phyloP scores from a whole-genome alignment of 2,329 filamentous ascomycete species.

The Chalara sp. region DNA sequence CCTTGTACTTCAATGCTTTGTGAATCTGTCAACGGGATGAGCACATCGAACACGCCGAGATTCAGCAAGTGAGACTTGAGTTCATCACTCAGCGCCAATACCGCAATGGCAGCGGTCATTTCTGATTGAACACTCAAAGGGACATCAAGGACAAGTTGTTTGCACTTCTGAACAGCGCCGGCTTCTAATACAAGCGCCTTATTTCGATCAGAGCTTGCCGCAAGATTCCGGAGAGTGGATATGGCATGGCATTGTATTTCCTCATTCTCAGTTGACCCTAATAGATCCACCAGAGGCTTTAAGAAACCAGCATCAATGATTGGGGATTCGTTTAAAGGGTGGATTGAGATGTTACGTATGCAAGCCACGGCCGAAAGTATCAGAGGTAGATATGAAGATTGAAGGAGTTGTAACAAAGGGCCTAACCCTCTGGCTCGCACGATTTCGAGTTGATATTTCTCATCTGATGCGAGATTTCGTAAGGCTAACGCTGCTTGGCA shows the following conservation, averaged over 20 bases:
- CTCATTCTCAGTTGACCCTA: conserved; percentile 94
- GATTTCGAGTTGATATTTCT: conserved; percentile 98
- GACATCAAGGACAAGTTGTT: conserved; percentile 88
- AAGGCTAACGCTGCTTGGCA: conserved; percentile 93
- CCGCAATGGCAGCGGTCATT: conserved; percentile 99
- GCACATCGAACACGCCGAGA: conserved; percentile 89
- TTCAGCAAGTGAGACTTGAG: conserved; percentile 87
- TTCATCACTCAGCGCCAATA: conserved; percentile 90
- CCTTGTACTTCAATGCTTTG: conserved; percentile 97
- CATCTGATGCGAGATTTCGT: conserved; percentile 91
- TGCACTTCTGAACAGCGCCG: conserved; percentile 96
- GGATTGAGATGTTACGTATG: conserved; percentile 98
- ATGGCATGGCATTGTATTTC: conserved; percentile 99
- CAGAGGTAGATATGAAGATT: conserved; percentile 91
- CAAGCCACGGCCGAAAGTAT: conserved; percentile 96
- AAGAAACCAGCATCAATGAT: conserved; percentile 98
- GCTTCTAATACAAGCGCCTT: conserved; percentile 96
- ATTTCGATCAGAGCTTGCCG: conserved; percentile 94
- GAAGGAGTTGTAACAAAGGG: conserved; percentile 80
- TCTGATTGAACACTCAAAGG: conserved; percentile 94
- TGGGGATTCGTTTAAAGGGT: conserved; percentile 93
- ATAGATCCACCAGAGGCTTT: conserved; percentile 84
- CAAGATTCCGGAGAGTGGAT: conserved; percentile 89
- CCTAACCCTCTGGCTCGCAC: conserved; percentile 81
- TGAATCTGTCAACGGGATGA: conserved; percentile 92